Conservation (phyloP, 129 eudicot genomes). For the Tagetes patula region DNA sequence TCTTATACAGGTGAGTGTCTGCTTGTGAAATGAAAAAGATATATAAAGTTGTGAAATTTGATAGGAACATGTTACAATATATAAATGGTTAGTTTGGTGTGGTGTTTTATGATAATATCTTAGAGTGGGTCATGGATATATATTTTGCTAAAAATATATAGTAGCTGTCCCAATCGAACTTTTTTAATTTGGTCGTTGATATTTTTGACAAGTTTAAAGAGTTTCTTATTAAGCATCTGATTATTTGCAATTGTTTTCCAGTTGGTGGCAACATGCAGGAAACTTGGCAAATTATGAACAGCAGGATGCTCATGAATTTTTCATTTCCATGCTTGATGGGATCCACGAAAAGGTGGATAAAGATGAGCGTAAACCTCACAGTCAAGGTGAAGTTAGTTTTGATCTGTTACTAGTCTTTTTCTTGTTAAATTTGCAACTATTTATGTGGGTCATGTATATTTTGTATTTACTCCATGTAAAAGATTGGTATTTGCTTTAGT, state of each 20-base stretch:
- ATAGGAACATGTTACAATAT: slow-evolving; percentile 26
- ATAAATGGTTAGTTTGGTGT: slow-evolving; percentile 17
- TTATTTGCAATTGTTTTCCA: slow-evolving; percentile 34
- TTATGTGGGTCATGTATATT: slow-evolving; percentile 11
- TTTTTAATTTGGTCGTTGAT: slow-evolving; percentile 11
- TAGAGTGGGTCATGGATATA: slow-evolving; percentile 35
- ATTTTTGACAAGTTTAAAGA: slow-evolving; percentile 17
- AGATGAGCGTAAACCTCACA: slow-evolving; percentile 56
- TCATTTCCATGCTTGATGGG: slow-evolving; percentile 87
- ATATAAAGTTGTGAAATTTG: neutral
- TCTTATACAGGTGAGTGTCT: slow-evolving; percentile 63
- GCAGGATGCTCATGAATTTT: slow-evolving; percentile 98
- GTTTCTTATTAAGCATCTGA: neutral
- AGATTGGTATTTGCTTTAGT: neutral
- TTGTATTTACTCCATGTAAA: neutral
- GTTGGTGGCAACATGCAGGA: slow-evolving; percentile 97
- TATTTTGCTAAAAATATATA: slow-evolving; percentile 23
- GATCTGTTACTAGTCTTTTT: slow-evolving; percentile 2
- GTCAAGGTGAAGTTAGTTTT: slow-evolving; percentile 51
- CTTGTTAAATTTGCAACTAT: neutral
- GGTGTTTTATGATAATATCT: slow-evolving; percentile 25
- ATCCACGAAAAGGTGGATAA: slow-evolving; percentile 81
- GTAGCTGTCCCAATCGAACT: slow-evolving; percentile 24
- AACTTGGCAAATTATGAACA: slow-evolving; percentile 93
- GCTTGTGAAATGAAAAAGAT: neutral